Base-by-base conservation (phyloP, 768 basidiomycete genomes). In the Austroboletus eburneus region DNA sequence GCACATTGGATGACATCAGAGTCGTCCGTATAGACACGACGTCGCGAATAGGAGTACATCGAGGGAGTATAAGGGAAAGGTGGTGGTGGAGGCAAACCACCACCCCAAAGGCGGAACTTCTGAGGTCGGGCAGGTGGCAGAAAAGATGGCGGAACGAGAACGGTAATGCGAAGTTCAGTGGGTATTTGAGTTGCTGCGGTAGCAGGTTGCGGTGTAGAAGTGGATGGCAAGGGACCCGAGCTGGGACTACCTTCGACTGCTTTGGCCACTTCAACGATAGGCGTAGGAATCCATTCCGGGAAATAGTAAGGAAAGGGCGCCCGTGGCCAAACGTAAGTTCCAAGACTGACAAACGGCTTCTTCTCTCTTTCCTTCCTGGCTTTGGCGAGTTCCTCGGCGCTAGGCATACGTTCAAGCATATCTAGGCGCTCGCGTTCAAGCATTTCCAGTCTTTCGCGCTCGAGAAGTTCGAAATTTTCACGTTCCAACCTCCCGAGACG, bases 21-120 rank as follows among this genome's bases (percentile, higher is more conserved):
- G 64, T 88, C 86, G 64, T 88, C 85, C 0, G 86, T 88, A 66
- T 88, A 88, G 29, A 87, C 73, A 39, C 81, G 69, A n/a, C 79
- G 69, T 27, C 66, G 66, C 23, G 72, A 65, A 24, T 56, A 54
- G 3, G 58, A 61, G 47, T 57, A 55, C 30, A 55, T 48, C 3
- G 57, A 56, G 0, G 64, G 56, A 0, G 58, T 52, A 16, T 54
- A 62, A 37, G 55, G 63, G 56, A 51, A 70, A n/a, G 66, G 65
- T 43, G 76, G 52, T 51, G 72, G 58, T 54, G 72, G 70, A 22
- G 69, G 63, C 29, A 75, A 62, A 7, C 82, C 84, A 18, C 82
- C 85, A 42, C 85, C 85, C 85, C 85, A 87, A 17, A 87, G 71
- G n/a, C 74, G 74, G 13, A 79, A 80, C 23, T 65, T 74, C 5